phyloP scores from a whole-genome alignment of 2,329 filamentous ascomycete genomes.

The Fusarium sterilihyphosum region DNA sequence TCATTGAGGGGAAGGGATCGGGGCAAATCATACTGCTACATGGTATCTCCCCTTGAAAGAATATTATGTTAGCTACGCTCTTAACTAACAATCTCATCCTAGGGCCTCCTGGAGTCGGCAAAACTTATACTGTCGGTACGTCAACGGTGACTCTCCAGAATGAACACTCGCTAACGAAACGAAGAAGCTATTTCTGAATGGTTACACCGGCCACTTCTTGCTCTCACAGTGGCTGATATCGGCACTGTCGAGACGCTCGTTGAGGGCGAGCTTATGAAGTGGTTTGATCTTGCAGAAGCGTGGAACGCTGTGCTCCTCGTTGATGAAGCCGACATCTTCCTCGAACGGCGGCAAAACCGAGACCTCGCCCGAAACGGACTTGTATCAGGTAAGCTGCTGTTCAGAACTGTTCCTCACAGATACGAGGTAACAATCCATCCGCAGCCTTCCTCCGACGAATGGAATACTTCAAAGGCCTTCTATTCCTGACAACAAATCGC shows the following conservation, averaged over 20 bases:
- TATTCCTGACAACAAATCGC: background rate
- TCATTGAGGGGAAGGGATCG: background rate
- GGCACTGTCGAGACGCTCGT: background rate
- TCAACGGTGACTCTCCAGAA: background rate
- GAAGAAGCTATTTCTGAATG: background rate
- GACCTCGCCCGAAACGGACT: background rate
- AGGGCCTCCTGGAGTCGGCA: background rate
- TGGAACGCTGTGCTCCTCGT: background rate
- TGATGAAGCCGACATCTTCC: background rate
- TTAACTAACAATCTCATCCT: background rate
- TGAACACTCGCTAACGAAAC: background rate
- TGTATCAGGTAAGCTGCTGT: background rate
- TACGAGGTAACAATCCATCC: background rate
- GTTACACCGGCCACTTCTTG: background rate
- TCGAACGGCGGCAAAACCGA: background rate
- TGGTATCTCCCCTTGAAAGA: background rate
- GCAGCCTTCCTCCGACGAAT: background rate
- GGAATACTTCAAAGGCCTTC: background rate
- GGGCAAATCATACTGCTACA: background rate
- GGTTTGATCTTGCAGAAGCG: background rate
- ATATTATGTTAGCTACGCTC: background rate
- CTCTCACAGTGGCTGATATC: background rate
- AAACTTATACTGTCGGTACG: background rate
- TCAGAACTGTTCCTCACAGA: fast-evolving
- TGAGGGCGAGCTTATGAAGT: background rate